phyloP scores from a whole-genome alignment of 116 monocot species.

The Iris pallida region DNA sequence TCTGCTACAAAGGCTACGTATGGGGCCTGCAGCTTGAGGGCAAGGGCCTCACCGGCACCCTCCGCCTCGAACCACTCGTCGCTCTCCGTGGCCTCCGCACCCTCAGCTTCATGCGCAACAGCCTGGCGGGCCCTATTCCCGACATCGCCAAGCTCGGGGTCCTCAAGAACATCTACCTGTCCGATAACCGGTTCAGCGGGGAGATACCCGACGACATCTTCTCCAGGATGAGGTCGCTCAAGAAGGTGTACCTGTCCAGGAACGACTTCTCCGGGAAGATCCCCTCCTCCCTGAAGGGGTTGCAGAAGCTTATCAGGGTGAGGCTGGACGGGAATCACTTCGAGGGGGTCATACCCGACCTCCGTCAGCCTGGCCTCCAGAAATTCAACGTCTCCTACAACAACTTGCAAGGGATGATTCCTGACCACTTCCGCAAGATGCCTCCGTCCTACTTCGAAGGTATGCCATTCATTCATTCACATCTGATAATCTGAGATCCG shows the following conservation, averaged over 20 bases:
- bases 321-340: slow-evolving; percentile 25
- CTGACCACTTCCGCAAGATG: slow-evolving; percentile 19
- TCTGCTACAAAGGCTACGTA: slow-evolving; percentile 18
- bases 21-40: slow-evolving; percentile 34
- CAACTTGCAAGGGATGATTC: slow-evolving; percentile 35
- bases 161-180: slow-evolving; percentile 29
- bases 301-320: slow-evolving; percentile 28
- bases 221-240: slow-evolving; percentile 13
- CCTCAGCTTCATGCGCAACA: slow-evolving; percentile 36
- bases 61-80: slow-evolving; percentile 18
- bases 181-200: slow-evolving; percentile 29
- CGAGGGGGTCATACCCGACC: slow-evolving; percentile 23
- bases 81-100: slow-evolving; percentile 20
- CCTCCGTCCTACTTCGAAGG: slow-evolving; percentile 22
- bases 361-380: slow-evolving; percentile 3
- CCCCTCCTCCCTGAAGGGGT: slow-evolving; percentile 25
- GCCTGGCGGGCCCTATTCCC: slow-evolving; percentile 28
- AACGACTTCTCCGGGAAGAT: slow-evolving; percentile 33
- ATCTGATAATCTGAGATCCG: neutral
- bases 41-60: slow-evolving; percentile 22
- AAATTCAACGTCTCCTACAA: slow-evolving; percentile 27
- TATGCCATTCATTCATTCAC: neutral
- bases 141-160: slow-evolving; percentile 19
- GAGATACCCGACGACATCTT: slow-evolving; percentile 27
- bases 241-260: slow-evolving; percentile 35